Base-by-base conservation (phyloP, 208 protist genomes). In the Wallacemonas sp. region DNA sequence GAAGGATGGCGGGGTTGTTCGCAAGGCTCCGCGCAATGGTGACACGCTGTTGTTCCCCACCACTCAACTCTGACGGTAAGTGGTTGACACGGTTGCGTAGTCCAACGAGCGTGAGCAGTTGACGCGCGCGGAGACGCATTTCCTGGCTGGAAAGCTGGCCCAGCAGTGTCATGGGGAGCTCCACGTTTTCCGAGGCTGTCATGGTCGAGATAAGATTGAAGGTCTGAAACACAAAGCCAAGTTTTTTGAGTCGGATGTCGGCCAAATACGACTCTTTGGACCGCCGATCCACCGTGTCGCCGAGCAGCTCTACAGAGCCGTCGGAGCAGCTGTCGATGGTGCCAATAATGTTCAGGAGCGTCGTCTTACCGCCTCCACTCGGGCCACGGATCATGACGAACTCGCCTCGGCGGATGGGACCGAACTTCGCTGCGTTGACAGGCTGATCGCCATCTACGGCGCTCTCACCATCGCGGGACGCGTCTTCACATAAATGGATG, bases 221-320 rank as follows among this genome's bases (percentile, higher is more conserved):
- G 0, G 96, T 99, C 76, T 99, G 98, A 62, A 99, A 99, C 0
- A 99, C 98, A 76, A 99, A 99, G 6, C 96, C 92, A 33, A 99
- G 91, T 21, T 85, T 94, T 26, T 74, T 66, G 5, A 99, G 81
- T 17, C 97, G 87, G n/a, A 99, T 76, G 55, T 93, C 80, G 3
- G 97, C 71, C 29, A 99, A 69, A 19, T 79, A 77, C 29, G 29
- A 67, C 63, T 98, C 97, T 6, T 57, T 73, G 0, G 89, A 94
- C 13, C 81, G 65, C 6, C 53, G 26, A 55, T 76, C 71, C 12
- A 99, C 89, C 3, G 50, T 27, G 13, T 75, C 66, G n/a, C 79
- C 92, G 32, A 97, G 76, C 48, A 99, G 57, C 66, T 97, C 88
- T 17, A 96, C 66, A 0, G 65, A 79, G 34, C 96, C 96, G n/a